Conservation (phyloP, 1,284 basidiomycete species). For the Wallemia ichthyophaga region DNA sequence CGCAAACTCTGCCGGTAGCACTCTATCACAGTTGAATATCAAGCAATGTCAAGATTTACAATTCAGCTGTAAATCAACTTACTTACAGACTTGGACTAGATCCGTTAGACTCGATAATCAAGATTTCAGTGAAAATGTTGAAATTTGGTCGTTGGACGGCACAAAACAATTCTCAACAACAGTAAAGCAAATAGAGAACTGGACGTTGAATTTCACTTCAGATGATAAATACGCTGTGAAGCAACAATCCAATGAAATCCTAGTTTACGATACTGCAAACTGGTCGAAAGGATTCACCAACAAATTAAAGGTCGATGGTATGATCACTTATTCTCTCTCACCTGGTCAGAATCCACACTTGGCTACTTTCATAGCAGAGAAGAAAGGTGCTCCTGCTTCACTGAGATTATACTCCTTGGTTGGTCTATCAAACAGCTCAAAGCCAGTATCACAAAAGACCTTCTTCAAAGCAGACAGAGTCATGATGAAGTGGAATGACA, state of each 20-base stretch:
- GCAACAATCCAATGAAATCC: not conserved
- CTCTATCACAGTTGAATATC: not conserved
- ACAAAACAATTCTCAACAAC: not conserved
- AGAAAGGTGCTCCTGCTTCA: conserved; percentile 82
- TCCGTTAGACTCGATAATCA: not conserved
- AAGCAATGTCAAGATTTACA: not conserved
- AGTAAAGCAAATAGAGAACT: not conserved
- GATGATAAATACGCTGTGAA: not conserved
- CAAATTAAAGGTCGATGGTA: conserved; percentile 51
- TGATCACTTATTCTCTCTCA: conserved; percentile 40
- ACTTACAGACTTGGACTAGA: not conserved
- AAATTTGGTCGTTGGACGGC: not conserved
- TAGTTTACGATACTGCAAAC: not conserved
- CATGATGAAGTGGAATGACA: conserved; percentile 82
- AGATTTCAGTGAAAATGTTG: not conserved
- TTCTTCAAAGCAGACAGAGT: conserved; percentile 92
- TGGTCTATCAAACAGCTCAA: conserved; percentile 28
- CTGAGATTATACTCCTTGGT: conserved; percentile 55
- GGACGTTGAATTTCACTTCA: not conserved
- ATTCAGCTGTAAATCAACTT: not conserved
- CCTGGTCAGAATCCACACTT: conserved; percentile 48
- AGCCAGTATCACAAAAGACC: conserved; percentile 33
- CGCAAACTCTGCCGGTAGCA: not conserved
- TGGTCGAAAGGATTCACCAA: conserved; percentile 48
- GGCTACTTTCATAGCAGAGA: conserved; percentile 74